Conservation (phyloP, 164 flowering plant species). For the Litsea cubeba region DNA sequence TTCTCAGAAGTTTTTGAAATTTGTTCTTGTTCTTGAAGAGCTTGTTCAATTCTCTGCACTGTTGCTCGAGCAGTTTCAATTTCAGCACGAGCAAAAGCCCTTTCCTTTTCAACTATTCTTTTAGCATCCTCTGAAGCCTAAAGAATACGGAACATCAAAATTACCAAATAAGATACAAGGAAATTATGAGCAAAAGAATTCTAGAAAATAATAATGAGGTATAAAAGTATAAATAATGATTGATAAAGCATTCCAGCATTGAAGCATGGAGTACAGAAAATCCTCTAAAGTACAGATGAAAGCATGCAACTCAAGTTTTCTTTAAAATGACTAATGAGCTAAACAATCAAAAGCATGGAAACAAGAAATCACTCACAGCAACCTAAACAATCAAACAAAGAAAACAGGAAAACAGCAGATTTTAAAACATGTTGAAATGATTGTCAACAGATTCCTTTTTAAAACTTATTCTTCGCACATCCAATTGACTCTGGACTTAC, state of each 20-base stretch:
- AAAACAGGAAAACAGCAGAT: too few relatives aligned
- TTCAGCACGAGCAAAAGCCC: constrained; percentile 93
- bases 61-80: constrained; percentile 92
- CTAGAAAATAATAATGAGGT: background rate
- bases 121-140: constrained; percentile 97
- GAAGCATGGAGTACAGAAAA: background rate
- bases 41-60: constrained; percentile 88
- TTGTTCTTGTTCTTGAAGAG: constrained; percentile 78
- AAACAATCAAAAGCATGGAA: background rate
- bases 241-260: too few relatives aligned
- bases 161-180: background rate
- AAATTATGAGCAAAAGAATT: too few relatives aligned
- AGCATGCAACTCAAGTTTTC: background rate
- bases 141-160: constrained; percentile 1
- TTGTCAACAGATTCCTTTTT: background rate
- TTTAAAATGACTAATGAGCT: background rate
- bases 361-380: background rate
- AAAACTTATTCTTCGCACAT: background rate
- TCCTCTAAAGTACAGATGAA: background rate
- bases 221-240: too few relatives aligned
- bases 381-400: background rate
- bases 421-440: background rate
- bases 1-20: constrained; percentile 61
- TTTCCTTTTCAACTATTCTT: constrained; percentile 83
- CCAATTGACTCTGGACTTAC: too few relatives aligned